Base-by-base conservation (phyloP, 352 stramenopile species). In the Pythium rhizo-oryzae region DNA sequence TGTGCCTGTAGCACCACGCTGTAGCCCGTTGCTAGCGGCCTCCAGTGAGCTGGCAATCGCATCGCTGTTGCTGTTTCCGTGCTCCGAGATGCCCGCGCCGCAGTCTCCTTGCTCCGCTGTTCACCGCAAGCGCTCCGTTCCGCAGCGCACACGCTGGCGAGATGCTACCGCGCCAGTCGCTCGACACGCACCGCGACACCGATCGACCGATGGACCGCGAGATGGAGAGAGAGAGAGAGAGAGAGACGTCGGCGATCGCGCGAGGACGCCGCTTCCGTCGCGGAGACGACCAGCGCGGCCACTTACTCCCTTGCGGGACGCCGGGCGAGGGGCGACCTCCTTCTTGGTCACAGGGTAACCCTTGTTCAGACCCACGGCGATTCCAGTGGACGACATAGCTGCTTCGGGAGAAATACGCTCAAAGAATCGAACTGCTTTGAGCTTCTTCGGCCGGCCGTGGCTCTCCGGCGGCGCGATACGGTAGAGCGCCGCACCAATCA, bases 331-430 rank as follows among this genome's bases (percentile, higher is more conserved):
- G 70, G 88, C 84, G 77, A 96, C 87, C 74, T 92, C 81, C 76
- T 91, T 94, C 87, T 98, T 98, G 77, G 89, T 91, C 69, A 96
- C 81, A 85, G 91, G 86, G 87, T 87, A 97, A 65, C 91, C 90
- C 86, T 98, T 98, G 82, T 96, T 94, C 60, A 96, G 74, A 76
- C 91, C 91, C 79, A 94, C 82, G 75, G 89, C 89, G 76, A 97
- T 97, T 90, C 90, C 90, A 85, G 86, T 93, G 72, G 88, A 94
- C 81, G 88, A 94, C 87, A 96, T 87, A 82, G 85, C 85, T 90
- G 82, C 82, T 91, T 92, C 81, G 77, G 80, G 68, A 68, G 58
- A 67, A 70, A 92, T 89, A 89, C 75, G 83, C 78, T 86, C 81
- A 92, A 92, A 92, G 84, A 92, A 92, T 86, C 84, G 82, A 91